Evolutionary conservation across 2,329 filamentous ascomycete species (phyloP), one percentile per base, ranked within the genome.

Genomic region (Ramichloridium luteum): DNA sequence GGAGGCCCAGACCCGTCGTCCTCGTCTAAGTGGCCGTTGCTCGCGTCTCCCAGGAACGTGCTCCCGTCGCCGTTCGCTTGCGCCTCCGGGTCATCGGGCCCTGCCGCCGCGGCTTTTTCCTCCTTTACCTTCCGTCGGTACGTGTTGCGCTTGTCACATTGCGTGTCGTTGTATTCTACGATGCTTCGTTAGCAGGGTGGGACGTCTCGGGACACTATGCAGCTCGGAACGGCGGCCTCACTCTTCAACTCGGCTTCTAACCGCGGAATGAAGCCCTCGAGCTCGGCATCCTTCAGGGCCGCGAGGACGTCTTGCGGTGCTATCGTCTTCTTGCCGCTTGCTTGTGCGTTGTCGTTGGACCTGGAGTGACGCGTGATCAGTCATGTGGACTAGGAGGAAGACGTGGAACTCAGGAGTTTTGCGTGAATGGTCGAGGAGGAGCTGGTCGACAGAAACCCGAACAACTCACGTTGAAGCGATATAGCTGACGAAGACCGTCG

Each of bases 401-500:
- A 20, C 11, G 10, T 13, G 6, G 9, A 26, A 12, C 6, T 10
- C 12, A 25, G 4, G 8, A 5, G n/a, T 12, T 31, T 13, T 12
- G n/a, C 16, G 5, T 8, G 25, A 29, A 16, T 3, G 12, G 8
- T 31, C 5, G 16, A 5, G 16, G n/a, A 35, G n/a, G n/a, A n/a
- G 26, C 8, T 22, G 17, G 16, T 32, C 17, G 13, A 66, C 77
- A 33, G 68, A n/a, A n/a, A n/a, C n/a, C n/a, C n/a, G n/a, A n/a
- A n/a, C n/a, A n/a, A n/a, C n/a, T n/a, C n/a, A 88, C 81, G 76
- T 71, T 39, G 73, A 70, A 27, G 80, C 77, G 17, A 90, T 63
- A 54, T 86, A 82, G 58, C 74, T 88, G 46, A 90, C 78, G 50
- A 90, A 90, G 1, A 90, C 76, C 1, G 80, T 86, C 5, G 82